Conservation (phyloP, 1,139 yeast species). For the Zygoascus meyerae region DNA sequence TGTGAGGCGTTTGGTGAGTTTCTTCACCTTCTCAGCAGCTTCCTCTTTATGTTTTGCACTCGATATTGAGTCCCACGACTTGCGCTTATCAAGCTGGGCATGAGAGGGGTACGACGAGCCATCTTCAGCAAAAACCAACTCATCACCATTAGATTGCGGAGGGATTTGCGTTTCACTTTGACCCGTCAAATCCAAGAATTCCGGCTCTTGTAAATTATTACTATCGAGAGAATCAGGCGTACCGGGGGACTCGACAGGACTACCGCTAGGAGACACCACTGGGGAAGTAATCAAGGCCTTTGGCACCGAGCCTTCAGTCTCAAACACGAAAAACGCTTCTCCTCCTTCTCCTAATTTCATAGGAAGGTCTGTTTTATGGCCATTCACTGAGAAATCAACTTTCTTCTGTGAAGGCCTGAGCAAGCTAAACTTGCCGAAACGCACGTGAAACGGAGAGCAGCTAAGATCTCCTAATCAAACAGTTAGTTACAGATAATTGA, state of each 20-base stretch:
- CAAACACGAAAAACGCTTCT: slow-evolving; percentile 95
- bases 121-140: background rate
- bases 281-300: slow-evolving; percentile 84
- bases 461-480: slow-evolving; percentile 51
- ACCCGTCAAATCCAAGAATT: slow-evolving; percentile 43
- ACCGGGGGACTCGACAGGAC: slow-evolving; percentile 34
- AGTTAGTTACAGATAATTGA: background rate
- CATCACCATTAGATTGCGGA: background rate
- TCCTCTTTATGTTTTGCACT: slow-evolving; percentile 29
- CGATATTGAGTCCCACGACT: slow-evolving; percentile 7
- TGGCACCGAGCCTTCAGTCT: slow-evolving; percentile 70
- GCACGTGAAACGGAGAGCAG: slow-evolving; percentile 93
- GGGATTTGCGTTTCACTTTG: background rate
- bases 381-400: slow-evolving; percentile 84
- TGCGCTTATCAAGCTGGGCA: background rate
- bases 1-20: slow-evolving; percentile 60
- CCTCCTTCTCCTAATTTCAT: slow-evolving; percentile 98
- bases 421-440: slow-evolving; percentile 91
- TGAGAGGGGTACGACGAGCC: background rate
- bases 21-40: slow-evolving; percentile 60
- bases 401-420: slow-evolving; percentile 95
- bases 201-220: slow-evolving; percentile 46
- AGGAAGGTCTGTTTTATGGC: slow-evolving; percentile 71
- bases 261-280: slow-evolving; percentile 71
- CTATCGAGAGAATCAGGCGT: slow-evolving; percentile 15